A percentile compares a stretch with the other conserved stretches of the same genome.
These are phyloP conservation scores for Colletotrichum chrysophilum DNA, from an alignment of 2,329 filamentous ascomycete species.

Conservation along the genomic window DNA sequence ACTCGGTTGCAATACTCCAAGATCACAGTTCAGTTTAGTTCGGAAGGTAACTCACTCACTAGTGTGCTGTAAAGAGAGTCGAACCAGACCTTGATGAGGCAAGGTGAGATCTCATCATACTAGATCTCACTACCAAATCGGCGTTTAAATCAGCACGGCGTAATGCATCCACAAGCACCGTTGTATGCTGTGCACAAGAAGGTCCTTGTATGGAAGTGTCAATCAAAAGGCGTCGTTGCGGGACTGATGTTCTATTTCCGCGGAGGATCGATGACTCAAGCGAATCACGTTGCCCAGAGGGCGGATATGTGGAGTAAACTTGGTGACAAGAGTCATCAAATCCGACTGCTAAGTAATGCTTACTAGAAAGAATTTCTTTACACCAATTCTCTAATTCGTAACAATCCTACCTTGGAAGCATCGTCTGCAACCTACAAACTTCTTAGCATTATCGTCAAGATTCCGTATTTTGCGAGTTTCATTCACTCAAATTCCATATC, in stretches of 20 bases:
- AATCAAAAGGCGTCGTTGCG: background rate
- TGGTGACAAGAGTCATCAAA: background rate
- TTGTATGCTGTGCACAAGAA: background rate
- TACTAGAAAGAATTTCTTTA: background rate
- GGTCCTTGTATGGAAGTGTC: background rate
- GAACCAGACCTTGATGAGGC: background rate
- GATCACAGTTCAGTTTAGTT: background rate
- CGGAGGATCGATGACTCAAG: background rate
- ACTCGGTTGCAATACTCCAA: background rate
- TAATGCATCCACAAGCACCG: background rate
- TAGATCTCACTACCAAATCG: background rate
- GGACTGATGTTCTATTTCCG: background rate
- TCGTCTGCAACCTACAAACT: accelerated
- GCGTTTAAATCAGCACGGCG: background rate
- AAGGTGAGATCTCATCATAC: background rate
- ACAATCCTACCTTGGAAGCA: background rate
- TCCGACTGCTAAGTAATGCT: background rate
- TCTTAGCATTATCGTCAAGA: background rate
- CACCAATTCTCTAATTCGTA: background rate
- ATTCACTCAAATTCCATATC: background rate
- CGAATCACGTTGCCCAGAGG: background rate
- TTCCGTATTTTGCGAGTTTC: background rate
- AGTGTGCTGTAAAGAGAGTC: background rate
- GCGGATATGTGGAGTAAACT: background rate
- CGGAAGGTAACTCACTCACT: background rate